Evolutionary conservation across 2,329 filamentous ascomycete species (phyloP).

Genomic region (Penicillium sp.): DNA sequence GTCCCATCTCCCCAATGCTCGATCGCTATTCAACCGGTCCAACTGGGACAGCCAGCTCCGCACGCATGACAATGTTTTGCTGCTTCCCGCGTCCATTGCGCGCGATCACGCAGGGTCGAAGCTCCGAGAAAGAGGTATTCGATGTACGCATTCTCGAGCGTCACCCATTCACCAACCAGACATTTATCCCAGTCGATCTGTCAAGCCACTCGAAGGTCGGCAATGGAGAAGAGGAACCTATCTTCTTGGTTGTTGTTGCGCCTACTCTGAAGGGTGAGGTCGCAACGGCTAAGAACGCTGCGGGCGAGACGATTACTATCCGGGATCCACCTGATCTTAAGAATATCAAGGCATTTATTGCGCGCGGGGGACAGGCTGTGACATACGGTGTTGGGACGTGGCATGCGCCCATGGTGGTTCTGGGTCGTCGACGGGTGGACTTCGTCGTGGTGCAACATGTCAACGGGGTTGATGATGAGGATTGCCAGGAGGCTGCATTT

Average conservation of each 20-base stretch:
- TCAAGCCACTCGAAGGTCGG: constrained; percentile 29
- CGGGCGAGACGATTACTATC: constrained; percentile 33
- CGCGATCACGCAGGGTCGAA: constrained; percentile 8
- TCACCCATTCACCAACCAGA: constrained; percentile 92
- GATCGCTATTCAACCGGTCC: constrained; percentile 66
- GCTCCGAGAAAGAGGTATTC: constrained; percentile 49
- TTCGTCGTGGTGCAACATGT: constrained; percentile 89
- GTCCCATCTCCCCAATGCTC: constrained; percentile 70
- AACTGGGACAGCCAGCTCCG: constrained; percentile 47
- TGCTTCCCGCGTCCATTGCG: constrained; percentile 67
- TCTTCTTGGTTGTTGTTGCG: constrained; percentile 85
- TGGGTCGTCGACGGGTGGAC: constrained; percentile 70
- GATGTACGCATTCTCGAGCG: constrained; percentile 76
- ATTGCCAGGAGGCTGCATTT: constrained; percentile 76
- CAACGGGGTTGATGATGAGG: constrained; percentile 78
- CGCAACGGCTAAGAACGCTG: constrained; percentile 33
- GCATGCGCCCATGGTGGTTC: constrained; percentile 94
- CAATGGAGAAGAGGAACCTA: constrained; percentile 28
- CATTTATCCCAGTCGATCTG: constrained; percentile 76
- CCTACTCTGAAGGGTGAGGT: constrained; percentile 61
- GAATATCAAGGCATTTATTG: constrained; percentile 74
- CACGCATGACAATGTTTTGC: constrained; percentile 85
- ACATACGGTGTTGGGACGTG: constrained; percentile 90
- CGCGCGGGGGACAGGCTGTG: constrained; percentile 75
- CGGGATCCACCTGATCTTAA: constrained; percentile 67